Evolutionary conservation across 116 monocot genomes (phyloP).

Genomic region (Zostera marina): DNA sequence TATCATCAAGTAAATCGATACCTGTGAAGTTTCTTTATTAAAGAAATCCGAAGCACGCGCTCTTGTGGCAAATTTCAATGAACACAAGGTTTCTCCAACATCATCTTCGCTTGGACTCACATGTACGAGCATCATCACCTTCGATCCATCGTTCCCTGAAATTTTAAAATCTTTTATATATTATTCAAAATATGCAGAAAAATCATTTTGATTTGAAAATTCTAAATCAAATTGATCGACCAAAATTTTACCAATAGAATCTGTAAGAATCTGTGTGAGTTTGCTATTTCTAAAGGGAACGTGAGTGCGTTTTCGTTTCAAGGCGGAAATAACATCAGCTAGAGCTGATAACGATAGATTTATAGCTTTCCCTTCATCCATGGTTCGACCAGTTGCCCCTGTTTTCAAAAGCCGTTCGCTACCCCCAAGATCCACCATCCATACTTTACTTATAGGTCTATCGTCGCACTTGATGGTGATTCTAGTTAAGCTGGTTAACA

Average conservation of each 20-base stretch:
- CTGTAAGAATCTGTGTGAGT: constrained; percentile 71
- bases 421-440: constrained; percentile 86
- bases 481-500: constrained; percentile 53
- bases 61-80: constrained; percentile 63
- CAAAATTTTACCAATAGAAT: constrained; percentile 43
- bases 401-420: constrained; percentile 75
- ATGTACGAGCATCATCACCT: constrained; percentile 76
- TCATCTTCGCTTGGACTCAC: constrained; percentile 49
- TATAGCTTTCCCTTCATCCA: constrained; percentile 83
- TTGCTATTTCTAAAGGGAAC: constrained; percentile 89
- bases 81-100: constrained; percentile 54
- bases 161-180: background rate
- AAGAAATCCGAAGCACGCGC: constrained; percentile 37
- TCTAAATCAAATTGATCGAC: background rate
- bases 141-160: constrained; percentile 40
- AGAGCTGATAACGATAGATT: constrained; percentile 76
- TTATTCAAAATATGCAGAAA: background rate
- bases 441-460: constrained; percentile 35
- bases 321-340: constrained; percentile 71
- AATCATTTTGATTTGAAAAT: background rate
- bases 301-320: constrained; percentile 42
- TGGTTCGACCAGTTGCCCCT: constrained; percentile 59
- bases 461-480: constrained; percentile 28
- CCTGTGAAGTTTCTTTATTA: constrained; percentile 43
- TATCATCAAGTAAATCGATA: background rate